These are phyloP conservation scores for Helicostylum pulchrum DNA, from an alignment of 192 early-diverging fungal species.

Conservation along the genomic window DNA sequence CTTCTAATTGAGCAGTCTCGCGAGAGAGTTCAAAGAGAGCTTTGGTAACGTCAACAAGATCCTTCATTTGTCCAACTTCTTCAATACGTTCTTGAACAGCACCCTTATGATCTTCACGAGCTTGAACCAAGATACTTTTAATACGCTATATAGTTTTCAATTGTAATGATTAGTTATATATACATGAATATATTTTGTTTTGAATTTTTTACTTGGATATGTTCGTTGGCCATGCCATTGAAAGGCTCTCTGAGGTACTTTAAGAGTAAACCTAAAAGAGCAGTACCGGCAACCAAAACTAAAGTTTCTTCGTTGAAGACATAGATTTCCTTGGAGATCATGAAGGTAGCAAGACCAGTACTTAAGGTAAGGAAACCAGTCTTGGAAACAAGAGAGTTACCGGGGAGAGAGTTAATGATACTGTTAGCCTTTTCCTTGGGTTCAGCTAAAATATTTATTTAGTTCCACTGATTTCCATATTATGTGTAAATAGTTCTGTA, in stretches of 20 bases:
- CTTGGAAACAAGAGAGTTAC: conserved; percentile 85
- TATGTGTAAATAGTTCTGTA: neutral
- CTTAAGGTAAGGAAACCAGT: conserved; percentile 82
- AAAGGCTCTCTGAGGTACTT: conserved; percentile 79
- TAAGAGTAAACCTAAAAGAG: conserved; percentile 77
- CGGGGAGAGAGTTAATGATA: conserved; percentile 92
- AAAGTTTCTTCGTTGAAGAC: conserved; percentile 93
- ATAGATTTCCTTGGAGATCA: conserved; percentile 98
- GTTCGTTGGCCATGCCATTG: conserved; percentile 69
- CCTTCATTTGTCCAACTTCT: conserved; percentile 88
- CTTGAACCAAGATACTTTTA: conserved; percentile 74
- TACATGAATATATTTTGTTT: neutral
- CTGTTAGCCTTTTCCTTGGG: conserved; percentile 84
- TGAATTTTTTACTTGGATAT: conserved; percentile 32
- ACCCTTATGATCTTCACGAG: conserved; percentile 90
- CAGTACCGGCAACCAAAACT: conserved; percentile 75
- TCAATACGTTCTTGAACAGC: conserved; percentile 88
- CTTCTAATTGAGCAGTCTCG: conserved; percentile 92
- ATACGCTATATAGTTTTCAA: conserved; percentile 57
- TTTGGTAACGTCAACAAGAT: conserved; percentile 92
- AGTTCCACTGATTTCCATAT: neutral
- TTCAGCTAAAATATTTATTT: conserved; percentile 36
- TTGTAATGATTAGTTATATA: conserved; percentile 1
- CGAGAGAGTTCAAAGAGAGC: conserved; percentile 91
- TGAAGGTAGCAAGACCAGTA: conserved; percentile 82